These are phyloP conservation scores for Tilletiaria anomala DNA, from an alignment of 1,284 basidiomycete genomes.

Conservation along the genomic window DNA sequence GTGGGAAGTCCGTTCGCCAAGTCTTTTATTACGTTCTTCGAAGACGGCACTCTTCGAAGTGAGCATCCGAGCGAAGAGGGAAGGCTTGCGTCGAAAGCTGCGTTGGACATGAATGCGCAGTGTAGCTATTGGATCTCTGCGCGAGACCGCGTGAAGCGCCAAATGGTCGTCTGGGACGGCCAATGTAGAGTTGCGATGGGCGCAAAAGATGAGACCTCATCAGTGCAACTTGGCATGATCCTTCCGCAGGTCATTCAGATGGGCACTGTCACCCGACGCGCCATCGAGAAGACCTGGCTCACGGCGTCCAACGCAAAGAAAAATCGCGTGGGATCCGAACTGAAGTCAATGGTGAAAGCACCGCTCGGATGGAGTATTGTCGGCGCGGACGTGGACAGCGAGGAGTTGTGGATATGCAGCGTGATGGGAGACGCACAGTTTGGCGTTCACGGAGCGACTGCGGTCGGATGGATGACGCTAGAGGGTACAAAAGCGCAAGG, in stretches of 20 bases:
- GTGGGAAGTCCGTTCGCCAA: slow-evolving; percentile 85
- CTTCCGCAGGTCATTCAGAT: slow-evolving; percentile 92
- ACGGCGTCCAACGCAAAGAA: slow-evolving; percentile 96
- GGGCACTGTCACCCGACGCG: slow-evolving; percentile 93
- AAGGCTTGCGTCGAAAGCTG: slow-evolving; percentile 48
- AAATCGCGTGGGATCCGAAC: slow-evolving; percentile 89
- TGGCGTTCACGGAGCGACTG: slow-evolving; percentile 87
- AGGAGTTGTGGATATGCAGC: slow-evolving; percentile 97
- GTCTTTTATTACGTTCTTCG: slow-evolving; percentile 71
- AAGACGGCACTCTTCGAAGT: slow-evolving; percentile 56
- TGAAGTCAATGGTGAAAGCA: slow-evolving; percentile 92
- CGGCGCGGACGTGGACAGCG: slow-evolving; percentile 94
- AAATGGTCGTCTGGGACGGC: slow-evolving; percentile 79
- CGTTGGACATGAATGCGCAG: slow-evolving; percentile 79
- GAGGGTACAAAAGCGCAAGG: slow-evolving; percentile 94
- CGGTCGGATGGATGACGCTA: slow-evolving; percentile 98
- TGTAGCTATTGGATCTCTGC: slow-evolving; percentile 98
- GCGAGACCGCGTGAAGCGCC: slow-evolving; percentile 76
- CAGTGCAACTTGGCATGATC: slow-evolving; percentile 54
- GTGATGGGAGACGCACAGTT: slow-evolving; percentile 99
- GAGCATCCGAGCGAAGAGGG: too few species aligned
- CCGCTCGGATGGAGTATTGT: slow-evolving; percentile 87
- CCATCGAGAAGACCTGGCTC: slow-evolving; percentile 96
- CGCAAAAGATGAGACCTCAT: slow-evolving; percentile 2
- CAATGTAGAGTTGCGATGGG: slow-evolving; percentile 26